phyloP scores from a whole-genome alignment of 148 eudicot species.

The Vaccinium vitisidaea region DNA sequence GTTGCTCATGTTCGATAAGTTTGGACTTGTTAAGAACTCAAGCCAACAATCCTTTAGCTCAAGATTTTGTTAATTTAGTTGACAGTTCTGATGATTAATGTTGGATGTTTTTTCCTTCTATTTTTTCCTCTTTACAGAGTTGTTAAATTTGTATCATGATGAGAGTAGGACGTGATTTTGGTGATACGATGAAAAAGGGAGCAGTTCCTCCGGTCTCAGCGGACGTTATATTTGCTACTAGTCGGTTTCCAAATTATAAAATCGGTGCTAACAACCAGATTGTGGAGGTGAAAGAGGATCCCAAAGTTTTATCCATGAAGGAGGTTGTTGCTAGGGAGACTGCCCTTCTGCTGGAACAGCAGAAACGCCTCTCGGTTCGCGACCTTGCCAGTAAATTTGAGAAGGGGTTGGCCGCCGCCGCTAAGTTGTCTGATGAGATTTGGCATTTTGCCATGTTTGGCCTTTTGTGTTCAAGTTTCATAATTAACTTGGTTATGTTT shows the following conservation, averaged over 20 bases:
- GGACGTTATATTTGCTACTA: constrained; percentile 77
- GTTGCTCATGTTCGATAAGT: constrained; percentile 3
- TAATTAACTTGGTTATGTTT: background rate
- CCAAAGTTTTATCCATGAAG: constrained; percentile 64
- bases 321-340: constrained; percentile 89
- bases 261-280: constrained; percentile 79
- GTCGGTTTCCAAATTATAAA: constrained; percentile 86
- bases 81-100: constrained; percentile 8
- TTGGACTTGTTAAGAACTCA: constrained; percentile 26
- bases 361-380: constrained; percentile 90
- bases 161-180: constrained; percentile 75
- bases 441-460: background rate
- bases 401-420: constrained; percentile 94
- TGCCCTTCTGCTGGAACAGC: constrained; percentile 85
- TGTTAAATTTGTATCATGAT: constrained; percentile 56
- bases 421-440: constrained; percentile 96
- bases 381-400: constrained; percentile 97
- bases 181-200: constrained; percentile 67
- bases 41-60: constrained; percentile 17
- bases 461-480: background rate
- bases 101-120: constrained; percentile 15
- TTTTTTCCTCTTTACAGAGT: constrained; percentile 18
- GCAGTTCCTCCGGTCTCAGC: constrained; percentile 83
- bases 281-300: constrained; percentile 66
- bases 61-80: background rate